Evolutionary conservation across 768 basidiomycete species (phyloP), one percentile per base, ranked within the genome.

Genomic region (Cystobasidium tubakii): DNA sequence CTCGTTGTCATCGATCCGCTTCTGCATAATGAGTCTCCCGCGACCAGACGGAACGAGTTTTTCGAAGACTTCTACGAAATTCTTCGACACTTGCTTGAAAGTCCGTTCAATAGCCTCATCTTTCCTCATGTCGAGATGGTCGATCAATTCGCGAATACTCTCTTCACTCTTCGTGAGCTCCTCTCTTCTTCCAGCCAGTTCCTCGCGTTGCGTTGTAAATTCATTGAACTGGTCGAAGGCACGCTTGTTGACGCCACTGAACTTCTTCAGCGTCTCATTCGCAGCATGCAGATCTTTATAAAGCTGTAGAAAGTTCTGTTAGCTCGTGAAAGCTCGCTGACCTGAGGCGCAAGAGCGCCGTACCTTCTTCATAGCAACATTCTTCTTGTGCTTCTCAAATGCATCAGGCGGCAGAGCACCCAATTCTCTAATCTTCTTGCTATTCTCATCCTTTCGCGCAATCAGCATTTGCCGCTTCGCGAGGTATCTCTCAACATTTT

Each of bases 31-130:
- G 75, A 99, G 82, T 53, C 90, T 82, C 0, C 96, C 96, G 50
- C 90, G 85, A 21, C 96, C 96, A 63, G 90, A 91, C 23, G 96
- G 95, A 0, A 99, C 96, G 23, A 99, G 85, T 80, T 88, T 90
- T 83, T 93, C 93, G 80, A 99, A 98, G 21, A 98, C 93, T 74
- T 97, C 92, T 80, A 91, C 91, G 80, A 99, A 99, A 81, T 96
- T 94, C 75, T 87, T 92, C 27, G 92, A 92, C 1, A 98, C 96
- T 80, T 98, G 92, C 82, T 95, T 95, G 83, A 99, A 99, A 10
- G 95, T 98, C 60, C 95, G 84, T 81, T 98, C 95, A 76, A 99
- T 98, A 6, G 96, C 96, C 80, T 98, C 96, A 78, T 99, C 96
- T 81, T 99, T 99, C 67, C 95, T 85, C 80, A 94, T 91, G 81